Evolutionary conservation across 2,329 filamentous ascomycete species (phyloP), one percentile per base, ranked within the genome.

Genomic region (Cryphonectria carpinicola): DNA sequence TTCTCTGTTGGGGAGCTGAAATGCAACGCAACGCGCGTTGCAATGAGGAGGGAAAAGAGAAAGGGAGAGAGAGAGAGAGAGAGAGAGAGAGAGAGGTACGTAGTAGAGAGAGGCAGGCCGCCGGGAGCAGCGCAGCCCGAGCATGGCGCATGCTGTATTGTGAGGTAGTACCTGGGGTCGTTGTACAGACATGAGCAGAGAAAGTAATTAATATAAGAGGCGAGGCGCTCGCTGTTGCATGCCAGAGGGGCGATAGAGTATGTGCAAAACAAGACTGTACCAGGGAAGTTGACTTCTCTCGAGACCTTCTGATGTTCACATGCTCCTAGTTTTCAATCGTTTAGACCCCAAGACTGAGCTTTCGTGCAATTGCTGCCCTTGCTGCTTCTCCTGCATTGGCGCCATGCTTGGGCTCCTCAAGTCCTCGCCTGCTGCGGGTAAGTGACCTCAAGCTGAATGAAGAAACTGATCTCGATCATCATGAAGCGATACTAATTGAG

Each of bases 331-430:
- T 10, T 65, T n/a, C 43, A 65, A 19, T 54, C 46, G 25, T 39
- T 22, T 54, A 35, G 41, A 65, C 28, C 17, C 28, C 10, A 28
- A 54, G 17, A 35, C 32, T 65, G 28, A 54, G 46, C 25, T 39
- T 10, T 65, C 28, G 17, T 54, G 28, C 46, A 28, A 54, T 39
- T 54, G 63, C 22, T 65, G 46, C 28, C 54, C 35, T 54, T 54
- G 63, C 63, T 52, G 46, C 46, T n/a, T 54, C 46, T 49, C 41
- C 46, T 65, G 43, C 63, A n/a, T 65, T 17, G 63, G 63, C 28
- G n/a, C 17, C 17, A 65, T 65, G 63, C 46, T 65, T 37, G 63
- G 63, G 46, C 46, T 65, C 3, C 63, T 65, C 41, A 65, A 65
- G 63, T 54, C 43, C n/a, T 32, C 63, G 19, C 46, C 43, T 28